These are phyloP conservation scores for Ophidiomyces ophidiicola DNA, from an alignment of 2,329 filamentous ascomycete genomes.

Conservation along the genomic window DNA sequence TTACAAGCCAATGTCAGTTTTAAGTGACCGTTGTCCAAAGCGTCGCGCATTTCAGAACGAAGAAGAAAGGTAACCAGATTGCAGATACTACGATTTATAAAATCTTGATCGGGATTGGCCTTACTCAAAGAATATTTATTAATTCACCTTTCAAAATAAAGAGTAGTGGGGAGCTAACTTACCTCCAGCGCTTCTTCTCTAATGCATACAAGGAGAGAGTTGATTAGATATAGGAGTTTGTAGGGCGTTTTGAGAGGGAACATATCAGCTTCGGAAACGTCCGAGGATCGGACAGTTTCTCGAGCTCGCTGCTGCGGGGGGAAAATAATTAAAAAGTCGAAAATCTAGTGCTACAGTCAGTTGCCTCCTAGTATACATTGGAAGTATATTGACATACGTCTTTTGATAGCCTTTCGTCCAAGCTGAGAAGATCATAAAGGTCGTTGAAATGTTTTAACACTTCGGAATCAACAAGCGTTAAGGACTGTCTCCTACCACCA, in stretches of 20 bases:
- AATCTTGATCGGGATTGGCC: constrained; percentile 25
- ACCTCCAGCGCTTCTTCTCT: constrained; percentile 33
- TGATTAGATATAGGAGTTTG: constrained; percentile 60
- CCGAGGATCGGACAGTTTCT: constrained; percentile 44
- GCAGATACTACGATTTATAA: constrained; percentile 36
- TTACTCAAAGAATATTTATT: constrained; percentile 8
- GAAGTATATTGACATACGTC: constrained; percentile 41
- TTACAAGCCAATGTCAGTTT: constrained; percentile 41
- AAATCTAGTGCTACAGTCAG: constrained; percentile 40
- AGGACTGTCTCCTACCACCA: constrained; percentile 35
- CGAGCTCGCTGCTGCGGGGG: constrained; percentile 55
- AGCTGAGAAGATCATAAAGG: constrained; percentile 66
- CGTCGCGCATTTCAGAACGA: constrained; percentile 42
- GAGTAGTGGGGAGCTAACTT: constrained; percentile 4
- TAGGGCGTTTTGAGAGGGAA: constrained; percentile 60
- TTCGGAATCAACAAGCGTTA: constrained; percentile 59
- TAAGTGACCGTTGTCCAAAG: constrained; percentile 34
- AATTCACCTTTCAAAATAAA: background rate
- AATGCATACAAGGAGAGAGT: constrained; percentile 54
- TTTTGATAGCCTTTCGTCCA: constrained; percentile 56
- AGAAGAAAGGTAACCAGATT: constrained; percentile 51
- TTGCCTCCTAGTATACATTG: background rate
- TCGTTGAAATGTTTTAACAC: constrained; percentile 73
- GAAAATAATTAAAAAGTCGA: constrained; percentile 56
- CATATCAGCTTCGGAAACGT: constrained; percentile 46